A percentile compares a stretch with the other conserved stretches of the same genome.
Evolutionary conservation across 1,284 basidiomycete genomes (phyloP).

Genomic region (Lignosus rhinocerotis): DNA sequence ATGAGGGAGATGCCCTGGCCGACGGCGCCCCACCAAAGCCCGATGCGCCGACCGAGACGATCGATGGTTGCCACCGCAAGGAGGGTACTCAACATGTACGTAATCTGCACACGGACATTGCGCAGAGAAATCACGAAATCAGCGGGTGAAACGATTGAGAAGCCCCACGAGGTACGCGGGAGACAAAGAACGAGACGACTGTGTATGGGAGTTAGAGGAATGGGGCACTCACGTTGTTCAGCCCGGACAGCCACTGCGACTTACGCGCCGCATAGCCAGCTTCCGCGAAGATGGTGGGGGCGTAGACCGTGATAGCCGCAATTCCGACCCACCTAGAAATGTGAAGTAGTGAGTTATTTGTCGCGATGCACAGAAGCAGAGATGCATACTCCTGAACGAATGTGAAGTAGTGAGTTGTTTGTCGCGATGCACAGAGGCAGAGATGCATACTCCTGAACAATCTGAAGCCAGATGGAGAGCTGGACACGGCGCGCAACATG

Average conservation of each 20-base stretch:
- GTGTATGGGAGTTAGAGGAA: neutral
- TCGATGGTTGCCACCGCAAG: constrained; percentile 49
- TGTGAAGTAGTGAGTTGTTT: neutral
- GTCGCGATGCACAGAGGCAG: neutral
- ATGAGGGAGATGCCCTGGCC: constrained; percentile 40
- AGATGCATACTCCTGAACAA: constrained; percentile 46
- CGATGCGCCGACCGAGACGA: constrained; percentile 47
- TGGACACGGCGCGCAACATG: constrained; percentile 50
- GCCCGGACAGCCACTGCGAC: constrained; percentile 47
- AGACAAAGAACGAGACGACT: neutral
- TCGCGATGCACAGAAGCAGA: neutral
- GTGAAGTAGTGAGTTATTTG: neutral
- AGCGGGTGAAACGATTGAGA: neutral
- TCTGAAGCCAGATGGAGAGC: constrained; percentile 51
- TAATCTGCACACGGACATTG: constrained; percentile 34
- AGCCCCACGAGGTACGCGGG: neutral
- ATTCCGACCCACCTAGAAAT: constrained; percentile 46
- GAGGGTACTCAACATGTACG: constrained; percentile 47
- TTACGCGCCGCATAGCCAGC: constrained; percentile 48
- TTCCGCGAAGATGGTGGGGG: constrained; percentile 48
- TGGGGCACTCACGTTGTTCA: constrained; percentile 41
- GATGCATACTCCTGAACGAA: constrained; percentile 35
- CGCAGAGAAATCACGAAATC: constrained; percentile 2
- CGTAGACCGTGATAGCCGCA: constrained; percentile 52
- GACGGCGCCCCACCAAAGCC: constrained; percentile 47